These are phyloP conservation scores for Penicillium sp. DNA, from an alignment of 2,329 filamentous ascomycete species.

Conservation along the genomic window DNA sequence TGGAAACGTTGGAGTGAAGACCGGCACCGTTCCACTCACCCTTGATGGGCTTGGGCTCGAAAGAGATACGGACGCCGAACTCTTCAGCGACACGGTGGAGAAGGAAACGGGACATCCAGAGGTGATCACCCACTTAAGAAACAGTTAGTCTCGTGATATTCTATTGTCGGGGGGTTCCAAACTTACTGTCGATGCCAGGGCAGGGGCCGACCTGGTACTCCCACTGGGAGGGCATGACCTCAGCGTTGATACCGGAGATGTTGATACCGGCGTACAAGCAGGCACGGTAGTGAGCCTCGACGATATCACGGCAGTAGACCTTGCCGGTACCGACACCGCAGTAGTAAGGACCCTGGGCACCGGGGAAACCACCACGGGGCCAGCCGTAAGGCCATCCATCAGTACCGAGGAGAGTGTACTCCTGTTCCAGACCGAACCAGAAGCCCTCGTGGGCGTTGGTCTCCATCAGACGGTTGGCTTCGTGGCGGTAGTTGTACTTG, in stretches of 20 bases:
- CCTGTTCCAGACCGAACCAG: slow-evolving; percentile 97
- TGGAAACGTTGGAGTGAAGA: slow-evolving; percentile 90
- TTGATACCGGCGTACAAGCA: slow-evolving; percentile 82
- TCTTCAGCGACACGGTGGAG: slow-evolving; percentile 89
- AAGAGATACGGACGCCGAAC: slow-evolving; percentile 89
- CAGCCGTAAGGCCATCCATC: slow-evolving; percentile 87
- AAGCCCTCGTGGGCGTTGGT: slow-evolving; percentile 71
- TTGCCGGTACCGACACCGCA: slow-evolving; percentile 95
- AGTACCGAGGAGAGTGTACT: slow-evolving; percentile 86
- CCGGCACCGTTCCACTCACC: slow-evolving; percentile 97
- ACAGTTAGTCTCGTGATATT: slow-evolving; percentile 19
- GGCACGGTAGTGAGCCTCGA: slow-evolving; percentile 87
- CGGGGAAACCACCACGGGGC: slow-evolving; percentile 79
- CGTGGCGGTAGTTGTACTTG: slow-evolving; percentile 96
- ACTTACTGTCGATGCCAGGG: slow-evolving; percentile 69
- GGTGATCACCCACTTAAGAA: slow-evolving; percentile 73
- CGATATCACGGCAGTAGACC: slow-evolving; percentile 95
- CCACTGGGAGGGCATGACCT: slow-evolving; percentile 98
- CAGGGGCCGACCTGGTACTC: slow-evolving; percentile 95
- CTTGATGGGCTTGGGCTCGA: slow-evolving; percentile 88
- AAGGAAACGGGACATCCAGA: slow-evolving; percentile 87
- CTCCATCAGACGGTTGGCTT: slow-evolving; percentile 82
- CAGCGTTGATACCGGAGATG: slow-evolving; percentile 97
- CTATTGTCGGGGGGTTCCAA: background rate
- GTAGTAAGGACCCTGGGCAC: slow-evolving; percentile 91